These are phyloP conservation scores for Trichoderma sp. DNA, from an alignment of 2,329 filamentous ascomycete genomes.

Conservation along the genomic window DNA sequence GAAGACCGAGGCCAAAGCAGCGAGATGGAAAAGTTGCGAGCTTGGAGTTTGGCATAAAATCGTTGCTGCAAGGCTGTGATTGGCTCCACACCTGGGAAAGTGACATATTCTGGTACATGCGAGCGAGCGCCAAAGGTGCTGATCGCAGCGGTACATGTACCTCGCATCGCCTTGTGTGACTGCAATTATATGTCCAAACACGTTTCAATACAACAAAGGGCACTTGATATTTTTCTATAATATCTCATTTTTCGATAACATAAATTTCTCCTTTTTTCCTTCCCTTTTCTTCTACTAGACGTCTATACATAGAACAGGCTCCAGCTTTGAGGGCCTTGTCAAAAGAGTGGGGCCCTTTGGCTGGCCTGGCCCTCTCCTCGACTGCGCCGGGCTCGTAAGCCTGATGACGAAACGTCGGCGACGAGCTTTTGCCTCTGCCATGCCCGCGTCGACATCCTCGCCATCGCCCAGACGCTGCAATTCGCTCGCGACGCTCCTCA, in stretches of 20 bases:
- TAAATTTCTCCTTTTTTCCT: neutral
- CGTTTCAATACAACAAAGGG: neutral
- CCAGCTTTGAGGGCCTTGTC: conserved; percentile 15
- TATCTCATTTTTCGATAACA: neutral
- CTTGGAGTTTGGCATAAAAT: conserved; percentile 29
- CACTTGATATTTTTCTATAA: neutral
- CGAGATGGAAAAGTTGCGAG: neutral
- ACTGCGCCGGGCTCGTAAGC: conserved; percentile 28
- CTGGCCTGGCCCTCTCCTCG: conserved; percentile 19
- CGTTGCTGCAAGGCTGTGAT: conserved; percentile 29
- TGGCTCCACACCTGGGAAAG: conserved; percentile 21
- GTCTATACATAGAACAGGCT: neutral
- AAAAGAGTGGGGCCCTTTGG: conserved; percentile 10
- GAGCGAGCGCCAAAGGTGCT: neutral
- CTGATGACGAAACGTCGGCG: conserved; percentile 29
- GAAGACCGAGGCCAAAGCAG: neutral
- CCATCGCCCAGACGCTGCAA: neutral
- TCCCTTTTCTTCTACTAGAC: neutral
- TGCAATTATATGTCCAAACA: neutral
- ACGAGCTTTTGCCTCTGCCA: conserved; percentile 18
- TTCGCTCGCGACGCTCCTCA: conserved; percentile 4
- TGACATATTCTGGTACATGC: neutral
- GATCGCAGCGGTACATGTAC: neutral
- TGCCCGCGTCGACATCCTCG: neutral
- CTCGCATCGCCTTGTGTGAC: neutral